phyloP scores from a whole-genome alignment of 1,284 basidiomycete species.

The Ganoderma sinense region DNA sequence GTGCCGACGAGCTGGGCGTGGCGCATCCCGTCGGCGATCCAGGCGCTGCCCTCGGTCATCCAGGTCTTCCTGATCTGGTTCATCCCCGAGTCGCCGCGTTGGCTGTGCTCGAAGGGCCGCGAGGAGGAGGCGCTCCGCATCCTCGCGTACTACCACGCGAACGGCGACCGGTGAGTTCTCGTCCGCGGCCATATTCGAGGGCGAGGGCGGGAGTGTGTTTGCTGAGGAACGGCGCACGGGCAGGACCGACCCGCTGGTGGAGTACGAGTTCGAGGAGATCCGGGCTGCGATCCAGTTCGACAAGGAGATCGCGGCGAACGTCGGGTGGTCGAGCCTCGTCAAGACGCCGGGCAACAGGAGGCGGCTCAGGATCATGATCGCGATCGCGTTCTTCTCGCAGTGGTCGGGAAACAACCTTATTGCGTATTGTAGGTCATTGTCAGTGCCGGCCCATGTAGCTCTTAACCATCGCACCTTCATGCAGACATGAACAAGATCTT shows the following conservation, averaged over 20 bases:
- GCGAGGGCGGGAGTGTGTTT: too few species aligned
- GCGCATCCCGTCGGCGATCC: slow-evolving; percentile 68
- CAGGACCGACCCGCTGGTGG: slow-evolving; percentile 62
- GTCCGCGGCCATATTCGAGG: too few species aligned
- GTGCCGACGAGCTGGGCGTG: slow-evolving; percentile 61
- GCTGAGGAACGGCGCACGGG: too few species aligned
- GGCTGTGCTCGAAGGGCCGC: slow-evolving; percentile 59
- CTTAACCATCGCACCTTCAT: background rate
- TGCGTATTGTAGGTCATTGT: slow-evolving; percentile 38
- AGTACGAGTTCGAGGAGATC: slow-evolving; percentile 70
- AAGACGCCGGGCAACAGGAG: slow-evolving; percentile 60
- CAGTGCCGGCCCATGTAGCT: background rate
- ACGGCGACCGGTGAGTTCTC: slow-evolving; percentile 56
- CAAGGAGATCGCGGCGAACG: slow-evolving; percentile 46
- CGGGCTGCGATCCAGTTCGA: slow-evolving; percentile 61
- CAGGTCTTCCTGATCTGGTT: slow-evolving; percentile 62
- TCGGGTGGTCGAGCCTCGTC: slow-evolving; percentile 58
- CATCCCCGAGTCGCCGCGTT: slow-evolving; percentile 68
- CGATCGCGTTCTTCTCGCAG: slow-evolving; percentile 69
- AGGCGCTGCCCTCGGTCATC: slow-evolving; percentile 63
- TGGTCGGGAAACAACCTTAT: slow-evolving; percentile 74
- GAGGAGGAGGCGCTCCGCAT: slow-evolving; percentile 54
- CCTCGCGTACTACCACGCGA: slow-evolving; percentile 63
- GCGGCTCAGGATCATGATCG: slow-evolving; percentile 61
- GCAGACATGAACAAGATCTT: slow-evolving; percentile 60